Percentiles rank a stretch among this genome's conserved stretches.
Evolutionary conservation across 768 basidiomycete genomes (phyloP).

Genomic region (Mycena metata): DNA sequence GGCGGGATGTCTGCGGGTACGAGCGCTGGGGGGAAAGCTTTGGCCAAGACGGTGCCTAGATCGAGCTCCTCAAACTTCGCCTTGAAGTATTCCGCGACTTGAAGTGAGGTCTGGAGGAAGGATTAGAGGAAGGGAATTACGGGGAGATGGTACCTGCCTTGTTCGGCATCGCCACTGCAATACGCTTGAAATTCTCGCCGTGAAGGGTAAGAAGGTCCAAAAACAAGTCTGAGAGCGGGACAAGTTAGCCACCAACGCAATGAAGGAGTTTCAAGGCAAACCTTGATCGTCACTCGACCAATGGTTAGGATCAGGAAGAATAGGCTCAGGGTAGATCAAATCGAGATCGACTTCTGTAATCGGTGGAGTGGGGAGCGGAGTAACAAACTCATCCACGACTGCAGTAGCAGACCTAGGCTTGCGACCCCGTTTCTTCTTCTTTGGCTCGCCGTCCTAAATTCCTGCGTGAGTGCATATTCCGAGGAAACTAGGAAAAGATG

Average conservation of each 20-base stretch:
- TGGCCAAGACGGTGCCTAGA: slow-evolving; percentile 56
- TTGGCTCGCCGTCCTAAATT: slow-evolving; percentile 47
- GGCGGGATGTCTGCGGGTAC: not conserved
- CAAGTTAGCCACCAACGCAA: slow-evolving; percentile 32
- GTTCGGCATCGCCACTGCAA: slow-evolving; percentile 75
- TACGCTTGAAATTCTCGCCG: slow-evolving; percentile 77
- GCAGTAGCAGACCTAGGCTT: slow-evolving; percentile 48
- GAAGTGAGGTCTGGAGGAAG: slow-evolving; percentile 61
- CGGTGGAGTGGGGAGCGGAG: slow-evolving; percentile 34
- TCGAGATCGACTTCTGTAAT: slow-evolving; percentile 40
- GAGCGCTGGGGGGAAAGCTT: not conserved
- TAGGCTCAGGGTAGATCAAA: slow-evolving; percentile 45
- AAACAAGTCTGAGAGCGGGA: slow-evolving; percentile 58
- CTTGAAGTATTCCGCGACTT: slow-evolving; percentile 68
- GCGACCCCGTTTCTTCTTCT: slow-evolving; percentile 49
- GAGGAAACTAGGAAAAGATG: slow-evolving; percentile 12
- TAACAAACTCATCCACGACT: slow-evolving; percentile 39
- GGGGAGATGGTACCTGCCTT: slow-evolving; percentile 55
- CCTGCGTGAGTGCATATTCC: slow-evolving; percentile 17
- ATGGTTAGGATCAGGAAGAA: slow-evolving; percentile 40
- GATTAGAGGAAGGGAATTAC: not conserved
- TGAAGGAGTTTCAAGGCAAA: slow-evolving; percentile 45
- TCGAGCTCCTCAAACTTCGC: slow-evolving; percentile 56
- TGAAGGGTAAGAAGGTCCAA: slow-evolving; percentile 69
- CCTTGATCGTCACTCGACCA: slow-evolving; percentile 82